Evolutionary conservation across 2,329 filamentous ascomycete species (phyloP), one percentile per base, ranked within the genome.

Genomic region (Penicillium sp.): DNA sequence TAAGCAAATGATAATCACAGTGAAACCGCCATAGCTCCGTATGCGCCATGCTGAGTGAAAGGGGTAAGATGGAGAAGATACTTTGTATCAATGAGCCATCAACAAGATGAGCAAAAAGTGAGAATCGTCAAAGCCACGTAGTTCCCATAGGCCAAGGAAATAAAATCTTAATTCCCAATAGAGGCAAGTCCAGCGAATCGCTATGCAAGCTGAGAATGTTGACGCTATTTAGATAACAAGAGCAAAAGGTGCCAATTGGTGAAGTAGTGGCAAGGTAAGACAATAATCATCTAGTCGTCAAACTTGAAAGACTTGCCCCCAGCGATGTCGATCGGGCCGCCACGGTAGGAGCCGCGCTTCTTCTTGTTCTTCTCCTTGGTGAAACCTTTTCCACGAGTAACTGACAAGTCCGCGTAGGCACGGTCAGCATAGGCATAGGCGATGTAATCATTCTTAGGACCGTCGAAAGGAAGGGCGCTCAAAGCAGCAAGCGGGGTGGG

Each of bases 321-420:
- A 14, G 83, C 78, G 52, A 93, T 90, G 72, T 99, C 93, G 68
- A 99, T 96, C 52, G 84, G 77, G 7, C 95, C 95, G 45, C 95
- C 95, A 48, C 90, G 87, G 82, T 96, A 99, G 64, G 89, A 91
- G 50, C 95, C 95, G 67, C 87, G 84, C 83, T 92, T 93, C 84
- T 92, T 95, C 83, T 99, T 99, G 79, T 99, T 99, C 87, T 99
- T 99, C 81, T 98, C 95, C 82, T 99, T 99, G 58, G 93, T 98
- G 78, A 99, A 99, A 4, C 91, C 92, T 80, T 97, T 98, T 69
- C 95, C 95, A 73, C 89, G 91, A 31, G 93, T 98, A 39, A 96
- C 85, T 48, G 92, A 90, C 61, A 99, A 79, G 72, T 97, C 93
- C 65, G 91, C 85, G 71, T 93, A 90, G 9, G 96, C 96, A 66